Evolutionary conservation across 441 rosid species (phyloP).

Genomic region (Gossypium schwendimanii): DNA sequence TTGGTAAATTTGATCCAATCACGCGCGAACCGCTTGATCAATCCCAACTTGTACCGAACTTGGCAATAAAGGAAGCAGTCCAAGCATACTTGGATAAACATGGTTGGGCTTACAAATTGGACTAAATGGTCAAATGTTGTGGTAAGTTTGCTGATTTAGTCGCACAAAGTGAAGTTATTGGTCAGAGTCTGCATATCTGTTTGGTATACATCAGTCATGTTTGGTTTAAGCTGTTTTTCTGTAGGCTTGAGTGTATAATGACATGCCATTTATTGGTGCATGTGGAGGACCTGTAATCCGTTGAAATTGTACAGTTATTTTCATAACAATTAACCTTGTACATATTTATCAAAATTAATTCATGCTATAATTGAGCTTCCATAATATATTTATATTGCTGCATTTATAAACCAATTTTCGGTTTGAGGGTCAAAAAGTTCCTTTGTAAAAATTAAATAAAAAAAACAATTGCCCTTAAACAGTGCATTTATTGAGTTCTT

Average conservation of each 20-base stretch:
- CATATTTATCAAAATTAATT: not conserved
- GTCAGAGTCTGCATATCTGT: not conserved
- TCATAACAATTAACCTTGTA: constrained; percentile 4
- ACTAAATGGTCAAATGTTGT: constrained; percentile 4
- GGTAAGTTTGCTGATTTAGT: not conserved
- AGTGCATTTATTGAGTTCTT: no score
- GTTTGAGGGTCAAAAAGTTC: no score
- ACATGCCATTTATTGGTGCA: not conserved
- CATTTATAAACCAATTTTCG: no score
- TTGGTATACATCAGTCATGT: constrained; percentile 6
- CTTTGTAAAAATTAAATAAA: no score
- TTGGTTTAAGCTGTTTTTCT: not conserved
- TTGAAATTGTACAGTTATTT: constrained; percentile 21
- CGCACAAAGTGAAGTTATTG: not conserved
- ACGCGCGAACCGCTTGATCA: constrained; percentile 52
- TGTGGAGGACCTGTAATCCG: not conserved
- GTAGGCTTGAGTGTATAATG: not conserved
- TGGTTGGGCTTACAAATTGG: constrained; percentile 68
- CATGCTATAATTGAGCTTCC: not conserved
- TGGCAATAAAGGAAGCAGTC: constrained; percentile 85
- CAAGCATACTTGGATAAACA: constrained; percentile 61
- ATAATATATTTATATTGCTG: no score
- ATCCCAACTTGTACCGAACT: constrained; percentile 58
- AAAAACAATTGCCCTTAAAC: no score
- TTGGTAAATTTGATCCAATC: constrained; percentile 76